Percentiles rank a stretch among this genome's conserved stretches.
Evolutionary conservation across 495 filamentous ascomycete species (phyloP).

Genomic region (Aspergillus incahuasiensis): DNA sequence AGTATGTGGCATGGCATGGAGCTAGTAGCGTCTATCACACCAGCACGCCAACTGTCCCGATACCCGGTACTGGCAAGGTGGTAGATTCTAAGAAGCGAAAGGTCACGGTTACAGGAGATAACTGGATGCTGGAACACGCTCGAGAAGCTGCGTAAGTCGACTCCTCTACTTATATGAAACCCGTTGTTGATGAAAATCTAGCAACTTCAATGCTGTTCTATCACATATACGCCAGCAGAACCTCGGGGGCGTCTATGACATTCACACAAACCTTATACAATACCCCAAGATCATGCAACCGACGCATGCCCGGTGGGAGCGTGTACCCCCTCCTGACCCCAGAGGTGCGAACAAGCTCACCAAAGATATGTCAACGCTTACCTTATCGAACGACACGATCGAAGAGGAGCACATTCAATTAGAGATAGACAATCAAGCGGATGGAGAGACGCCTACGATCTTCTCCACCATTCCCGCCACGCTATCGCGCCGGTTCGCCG

Average conservation of each 20-base stretch:
- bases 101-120: slow-evolving; percentile 87
- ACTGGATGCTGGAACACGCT: slow-evolving; percentile 96
- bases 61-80: slow-evolving; percentile 63
- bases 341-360: slow-evolving; percentile 26
- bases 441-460: slow-evolving; percentile 24
- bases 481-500: slow-evolving; percentile 67
- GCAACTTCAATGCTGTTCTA: slow-evolving; percentile 75
- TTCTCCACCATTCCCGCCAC: slow-evolving; percentile 63
- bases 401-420: slow-evolving; percentile 13
- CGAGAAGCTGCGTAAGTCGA: slow-evolving; percentile 73
- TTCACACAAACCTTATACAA: slow-evolving; percentile 86
- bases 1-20: slow-evolving; percentile 97
- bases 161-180: not conserved
- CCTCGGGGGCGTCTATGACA: slow-evolving; percentile 76
- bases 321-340: slow-evolving; percentile 41
- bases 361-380: slow-evolving; percentile 35
- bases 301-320: slow-evolving; percentile 77
- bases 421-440: slow-evolving; percentile 10
- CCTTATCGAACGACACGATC: slow-evolving; percentile 30
- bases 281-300: slow-evolving; percentile 88
- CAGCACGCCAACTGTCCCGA: slow-evolving; percentile 68
- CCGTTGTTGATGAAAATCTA: slow-evolving; percentile 26
- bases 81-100: slow-evolving; percentile 72
- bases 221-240: slow-evolving; percentile 59
- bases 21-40: slow-evolving; percentile 94